Evolutionary conservation across 2,329 filamentous ascomycete genomes (phyloP), one percentile per base, ranked within the genome.

Genomic region (Tolypocladium amazonense): DNA sequence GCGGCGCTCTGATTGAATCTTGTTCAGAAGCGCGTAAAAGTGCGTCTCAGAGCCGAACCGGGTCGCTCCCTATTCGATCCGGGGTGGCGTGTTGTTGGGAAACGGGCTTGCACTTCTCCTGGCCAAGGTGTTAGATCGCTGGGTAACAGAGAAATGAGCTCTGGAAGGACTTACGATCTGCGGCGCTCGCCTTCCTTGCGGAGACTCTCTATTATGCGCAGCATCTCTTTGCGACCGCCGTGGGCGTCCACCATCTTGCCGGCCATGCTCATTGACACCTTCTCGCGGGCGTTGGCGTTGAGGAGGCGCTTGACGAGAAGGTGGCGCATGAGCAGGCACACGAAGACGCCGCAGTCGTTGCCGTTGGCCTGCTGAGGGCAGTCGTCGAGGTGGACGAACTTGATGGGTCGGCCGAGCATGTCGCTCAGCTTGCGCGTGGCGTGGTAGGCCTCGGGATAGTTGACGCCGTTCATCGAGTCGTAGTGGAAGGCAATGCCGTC

Each of bases 401-500:
- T 80, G 23, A 95, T 75, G 6, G 79, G 79, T 60, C 83, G 82
- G 39, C 81, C 79, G 0, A 97, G 80, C 37, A 97, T 76, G 38
- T 78, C 76, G 33, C 83, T 80, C 52, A 99, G 79, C 67, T 91
- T 89, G 56, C 82, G 76, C 0, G 88, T 85, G 8, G 88, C 88
- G 1, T 82, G 76, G 57, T 82, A 81, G 0, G 90, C 94, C 65
- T 95, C 89, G 50, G 80, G 76, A 62, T 84, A 83, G 73, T 99
- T 97, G 45, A 85, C 82, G 2, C 87, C 86, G 2, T 84, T 83
- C 33, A 97, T 80, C 1, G 88, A 93, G 75, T 99, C 94, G 76
- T 99, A 99, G 78, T 99, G 94, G 73, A 99, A 99, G 0, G 93
- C 90, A 2, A 96, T 86, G 11, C 90, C 87, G 70, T 99, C 94